A percentile compares a stretch with the other conserved stretches of the same genome.
Evolutionary conservation across 2,329 filamentous ascomycete genomes (phyloP).

Genomic region (Fusarium cicatricum): DNA sequence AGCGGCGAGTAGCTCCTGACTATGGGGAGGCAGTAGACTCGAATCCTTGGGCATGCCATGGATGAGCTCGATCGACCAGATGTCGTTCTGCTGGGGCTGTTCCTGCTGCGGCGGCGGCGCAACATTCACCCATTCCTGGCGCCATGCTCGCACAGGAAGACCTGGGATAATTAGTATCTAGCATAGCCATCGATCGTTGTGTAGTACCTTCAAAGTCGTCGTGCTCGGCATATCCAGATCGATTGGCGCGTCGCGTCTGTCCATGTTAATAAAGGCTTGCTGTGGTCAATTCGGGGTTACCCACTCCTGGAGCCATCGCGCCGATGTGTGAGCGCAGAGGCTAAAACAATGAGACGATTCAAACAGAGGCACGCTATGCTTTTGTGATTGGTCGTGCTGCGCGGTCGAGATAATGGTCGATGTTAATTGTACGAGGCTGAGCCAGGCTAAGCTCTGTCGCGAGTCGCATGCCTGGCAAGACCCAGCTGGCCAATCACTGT

Average conservation of each 20-base stretch:
- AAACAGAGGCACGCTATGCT: background rate
- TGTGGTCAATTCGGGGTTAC: slow-evolving; percentile 38
- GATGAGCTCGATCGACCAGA: slow-evolving; percentile 79
- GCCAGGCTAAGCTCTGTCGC: slow-evolving; percentile 35
- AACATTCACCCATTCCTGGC: slow-evolving; percentile 73
- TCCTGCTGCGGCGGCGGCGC: slow-evolving; percentile 72
- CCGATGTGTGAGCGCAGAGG: background rate
- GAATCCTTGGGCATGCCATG: slow-evolving; percentile 87
- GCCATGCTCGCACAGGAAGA: slow-evolving; percentile 91
- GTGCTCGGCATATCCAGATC: slow-evolving; percentile 65
- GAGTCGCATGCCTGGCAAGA: slow-evolving; percentile 25
- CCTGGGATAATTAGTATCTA: slow-evolving; percentile 57
- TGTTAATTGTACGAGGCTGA: slow-evolving; percentile 35
- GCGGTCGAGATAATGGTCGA: slow-evolving; percentile 11
- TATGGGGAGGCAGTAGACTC: slow-evolving; percentile 78
- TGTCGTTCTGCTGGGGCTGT: slow-evolving; percentile 67
- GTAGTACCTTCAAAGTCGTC: slow-evolving; percentile 67
- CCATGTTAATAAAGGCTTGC: slow-evolving; percentile 26
- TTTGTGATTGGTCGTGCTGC: slow-evolving; percentile 2
- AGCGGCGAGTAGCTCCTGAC: slow-evolving; percentile 82
- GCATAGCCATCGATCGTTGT: background rate
- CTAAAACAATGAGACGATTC: slow-evolving; percentile 4
- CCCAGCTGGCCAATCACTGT: slow-evolving; percentile 33
- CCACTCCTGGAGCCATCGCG: slow-evolving; percentile 52
- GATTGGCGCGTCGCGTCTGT: slow-evolving; percentile 65